A percentile compares a stretch with the other conserved stretches of the same genome.
Evolutionary conservation across 2,329 filamentous ascomycete species (phyloP).

Genomic region (Hirsutella thompsonii): DNA sequence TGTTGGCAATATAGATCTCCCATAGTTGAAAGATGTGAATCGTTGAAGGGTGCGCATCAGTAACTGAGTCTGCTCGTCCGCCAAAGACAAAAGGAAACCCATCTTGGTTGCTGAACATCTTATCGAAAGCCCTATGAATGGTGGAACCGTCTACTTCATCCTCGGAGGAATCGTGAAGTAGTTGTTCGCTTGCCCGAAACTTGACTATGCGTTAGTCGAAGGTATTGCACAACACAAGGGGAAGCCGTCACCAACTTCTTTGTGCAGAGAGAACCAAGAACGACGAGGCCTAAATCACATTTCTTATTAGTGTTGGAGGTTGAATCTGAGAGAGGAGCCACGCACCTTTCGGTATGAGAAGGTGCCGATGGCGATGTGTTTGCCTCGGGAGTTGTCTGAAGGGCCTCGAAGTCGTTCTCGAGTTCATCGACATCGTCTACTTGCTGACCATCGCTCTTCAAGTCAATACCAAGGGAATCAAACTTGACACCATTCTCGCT

Average conservation of each 20-base stretch:
- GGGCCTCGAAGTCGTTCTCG: conserved; percentile 40
- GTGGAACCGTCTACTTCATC: conserved; percentile 38
- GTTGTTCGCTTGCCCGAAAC: conserved; percentile 37
- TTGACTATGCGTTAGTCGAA: conserved; percentile 10
- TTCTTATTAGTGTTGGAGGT: neutral
- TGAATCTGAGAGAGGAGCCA: neutral
- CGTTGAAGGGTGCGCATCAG: conserved; percentile 36
- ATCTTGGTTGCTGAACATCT: conserved; percentile 42
- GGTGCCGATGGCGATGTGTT: conserved; percentile 20
- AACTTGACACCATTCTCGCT: conserved; percentile 55
- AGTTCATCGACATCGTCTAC: conserved; percentile 42
- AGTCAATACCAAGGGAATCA: conserved; percentile 46
- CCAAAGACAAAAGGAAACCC: conserved; percentile 46
- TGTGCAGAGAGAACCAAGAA: conserved; percentile 36
- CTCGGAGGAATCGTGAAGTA: conserved; percentile 41
- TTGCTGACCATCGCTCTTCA: conserved; percentile 10
- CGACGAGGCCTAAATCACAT: conserved; percentile 2
- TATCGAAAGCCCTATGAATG: conserved; percentile 46
- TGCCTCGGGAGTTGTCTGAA: conserved; percentile 38
- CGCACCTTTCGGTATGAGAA: conserved; percentile 10
- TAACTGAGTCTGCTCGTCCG: conserved; percentile 27
- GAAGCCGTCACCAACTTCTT: conserved; percentile 27
- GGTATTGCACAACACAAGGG: neutral
- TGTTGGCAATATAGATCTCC: conserved; percentile 58
- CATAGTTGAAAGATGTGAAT: conserved; percentile 52